Percentiles rank a stretch among this genome's conserved stretches.
phyloP scores from a whole-genome alignment of 2,329 filamentous ascomycete species.

The Malbranchea cinnamomea region DNA sequence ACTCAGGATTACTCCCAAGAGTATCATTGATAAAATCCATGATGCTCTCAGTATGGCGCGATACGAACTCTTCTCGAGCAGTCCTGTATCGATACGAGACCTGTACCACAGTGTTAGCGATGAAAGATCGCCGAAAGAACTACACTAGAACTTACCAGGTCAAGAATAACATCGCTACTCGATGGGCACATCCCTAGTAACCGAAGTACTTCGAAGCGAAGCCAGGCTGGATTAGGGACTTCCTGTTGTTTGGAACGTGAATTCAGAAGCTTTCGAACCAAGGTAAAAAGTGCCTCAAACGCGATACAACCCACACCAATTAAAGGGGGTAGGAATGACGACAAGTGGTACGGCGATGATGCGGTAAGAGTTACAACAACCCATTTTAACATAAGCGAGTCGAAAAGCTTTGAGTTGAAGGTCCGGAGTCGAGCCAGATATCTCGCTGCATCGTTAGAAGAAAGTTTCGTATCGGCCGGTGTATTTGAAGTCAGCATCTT shows the following conservation, averaged over 20 bases:
- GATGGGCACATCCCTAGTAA: constrained; percentile 15
- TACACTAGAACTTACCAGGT: constrained; percentile 17
- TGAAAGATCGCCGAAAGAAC: constrained; percentile 1
- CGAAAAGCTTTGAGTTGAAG: constrained; percentile 30
- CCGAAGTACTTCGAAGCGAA: constrained; percentile 19
- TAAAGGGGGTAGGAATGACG: constrained; percentile 23
- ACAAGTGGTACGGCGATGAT: constrained; percentile 18
- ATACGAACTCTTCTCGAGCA: constrained; percentile 24
- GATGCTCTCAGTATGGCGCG: constrained; percentile 19
- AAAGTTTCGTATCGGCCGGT: too few species aligned
- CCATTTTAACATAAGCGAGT: constrained; percentile 29
- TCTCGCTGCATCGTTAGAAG: constrained; percentile 23
- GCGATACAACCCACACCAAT: constrained; percentile 32
- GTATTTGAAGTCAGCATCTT: too few species aligned
- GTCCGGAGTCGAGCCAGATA: constrained; percentile 29
- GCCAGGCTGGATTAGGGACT: constrained; percentile 15
- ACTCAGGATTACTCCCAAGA: too few species aligned
- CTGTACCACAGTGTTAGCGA: constrained; percentile 7
- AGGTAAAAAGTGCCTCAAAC: constrained; percentile 24
- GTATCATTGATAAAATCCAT: constrained; percentile 22
- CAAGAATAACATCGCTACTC: constrained; percentile 11
- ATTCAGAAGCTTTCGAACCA: constrained; percentile 20
- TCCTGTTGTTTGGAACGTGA: constrained; percentile 11
- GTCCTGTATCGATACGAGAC: constrained; percentile 27
- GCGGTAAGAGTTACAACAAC: constrained; percentile 23